Conservation (phyloP, 345 rosid species). For the Citrus mangshanensis region DNA sequence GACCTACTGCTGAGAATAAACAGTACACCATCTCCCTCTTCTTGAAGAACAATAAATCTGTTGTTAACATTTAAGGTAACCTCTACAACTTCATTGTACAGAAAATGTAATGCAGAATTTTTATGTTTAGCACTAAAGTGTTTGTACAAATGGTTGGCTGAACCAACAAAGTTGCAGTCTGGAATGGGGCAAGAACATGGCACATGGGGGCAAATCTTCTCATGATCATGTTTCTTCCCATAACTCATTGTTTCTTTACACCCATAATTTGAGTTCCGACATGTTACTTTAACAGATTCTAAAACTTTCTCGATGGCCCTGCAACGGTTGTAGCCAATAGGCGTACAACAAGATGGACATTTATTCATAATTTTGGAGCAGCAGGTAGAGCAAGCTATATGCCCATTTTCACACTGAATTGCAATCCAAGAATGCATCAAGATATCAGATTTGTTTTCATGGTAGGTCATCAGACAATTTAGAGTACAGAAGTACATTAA, state of each 20-base stretch:
- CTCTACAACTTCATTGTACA: background rate
- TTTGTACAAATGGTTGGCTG: conserved; percentile 29
- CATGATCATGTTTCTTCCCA: conserved; percentile 37
- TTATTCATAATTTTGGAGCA: conserved; percentile 39
- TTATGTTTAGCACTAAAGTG: conserved; percentile 43
- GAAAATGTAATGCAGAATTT: conserved; percentile 11
- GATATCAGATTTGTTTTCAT: background rate
- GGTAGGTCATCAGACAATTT: background rate
- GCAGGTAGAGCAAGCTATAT: conserved; percentile 53
- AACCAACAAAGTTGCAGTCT: conserved; percentile 39
- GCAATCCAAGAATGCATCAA: background rate
- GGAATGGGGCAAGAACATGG: conserved; percentile 58
- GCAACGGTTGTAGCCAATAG: conserved; percentile 53
- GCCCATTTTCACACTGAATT: conserved; percentile 69
- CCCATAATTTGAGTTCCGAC: conserved; percentile 47
- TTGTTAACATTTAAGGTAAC: background rate
- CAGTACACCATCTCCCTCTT: conserved; percentile 9
- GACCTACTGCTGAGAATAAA: conserved; percentile 20
- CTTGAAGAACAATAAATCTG: conserved; percentile 21
- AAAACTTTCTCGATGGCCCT: conserved; percentile 56
- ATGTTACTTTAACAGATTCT: conserved; percentile 38
- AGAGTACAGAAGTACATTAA: background rate
- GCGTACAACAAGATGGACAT: conserved; percentile 50
- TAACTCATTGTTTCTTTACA: conserved; percentile 32
- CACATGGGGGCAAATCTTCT: conserved; percentile 30